Conservation (phyloP, 108 stramenopile genomes). For the Discostella stelligeroides region DNA sequence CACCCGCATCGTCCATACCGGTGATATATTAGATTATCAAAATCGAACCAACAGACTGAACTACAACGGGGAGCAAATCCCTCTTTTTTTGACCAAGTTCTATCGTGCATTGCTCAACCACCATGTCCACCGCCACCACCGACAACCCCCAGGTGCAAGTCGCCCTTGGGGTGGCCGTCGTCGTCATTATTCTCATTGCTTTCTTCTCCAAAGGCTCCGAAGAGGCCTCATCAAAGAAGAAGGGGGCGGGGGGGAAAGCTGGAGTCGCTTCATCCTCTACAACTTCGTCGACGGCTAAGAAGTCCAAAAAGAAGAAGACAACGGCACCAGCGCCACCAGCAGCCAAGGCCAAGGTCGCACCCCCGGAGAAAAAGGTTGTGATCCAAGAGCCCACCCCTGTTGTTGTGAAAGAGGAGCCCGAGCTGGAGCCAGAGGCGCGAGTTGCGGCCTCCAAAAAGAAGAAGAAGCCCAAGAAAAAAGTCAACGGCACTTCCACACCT, state of each 20-base stretch:
- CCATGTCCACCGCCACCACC: constrained; percentile 35
- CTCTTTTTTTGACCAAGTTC: constrained; percentile 10
- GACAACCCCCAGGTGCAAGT: constrained; percentile 24
- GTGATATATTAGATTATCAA: no score
- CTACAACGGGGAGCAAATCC: background rate
- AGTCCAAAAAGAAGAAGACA: constrained; percentile 36
- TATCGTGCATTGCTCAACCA: constrained; percentile 43
- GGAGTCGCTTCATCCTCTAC: constrained; percentile 8
- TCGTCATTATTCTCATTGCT: constrained; percentile 40
- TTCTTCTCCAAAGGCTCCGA: constrained; percentile 36
- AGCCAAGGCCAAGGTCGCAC: background rate
- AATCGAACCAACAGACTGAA: no score
- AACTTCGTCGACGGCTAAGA: constrained; percentile 14
- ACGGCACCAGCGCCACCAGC: constrained; percentile 1
- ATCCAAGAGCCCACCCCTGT: constrained; percentile 3
- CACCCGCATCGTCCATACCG: no score
- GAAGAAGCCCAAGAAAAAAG: constrained; percentile 46
- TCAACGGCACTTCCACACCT: background rate
- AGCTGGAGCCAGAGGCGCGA: constrained; percentile 6
- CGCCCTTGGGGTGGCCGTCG: constrained; percentile 27
- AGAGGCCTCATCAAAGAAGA: constrained; percentile 3
- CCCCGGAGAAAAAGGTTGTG: constrained; percentile 35
- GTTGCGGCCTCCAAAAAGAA: constrained; percentile 34
- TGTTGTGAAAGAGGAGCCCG: constrained; percentile 11
- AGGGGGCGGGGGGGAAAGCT: background rate